Conservation (phyloP, 2,329 filamentous ascomycete species). For the Fusarium avenaceum region DNA sequence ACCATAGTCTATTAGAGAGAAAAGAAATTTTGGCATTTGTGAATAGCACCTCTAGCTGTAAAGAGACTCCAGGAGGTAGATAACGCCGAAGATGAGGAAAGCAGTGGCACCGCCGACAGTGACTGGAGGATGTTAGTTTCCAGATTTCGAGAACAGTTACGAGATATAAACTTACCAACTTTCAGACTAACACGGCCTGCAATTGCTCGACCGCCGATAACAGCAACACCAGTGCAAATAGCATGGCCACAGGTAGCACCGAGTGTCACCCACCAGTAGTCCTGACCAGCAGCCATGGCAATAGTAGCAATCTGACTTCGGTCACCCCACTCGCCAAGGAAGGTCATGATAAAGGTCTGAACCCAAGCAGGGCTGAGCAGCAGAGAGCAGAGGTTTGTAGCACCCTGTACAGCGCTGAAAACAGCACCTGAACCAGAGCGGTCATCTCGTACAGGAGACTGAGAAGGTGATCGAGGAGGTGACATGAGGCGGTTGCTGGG, state of each 20-base stretch:
- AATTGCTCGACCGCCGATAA: conserved; percentile 91
- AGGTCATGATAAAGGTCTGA: conserved; percentile 99
- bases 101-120: conserved; percentile 91
- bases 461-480: conserved; percentile 82
- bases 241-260: conserved; percentile 89
- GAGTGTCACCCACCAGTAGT: conserved; percentile 98
- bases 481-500: conserved; percentile 83
- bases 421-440: conserved; percentile 61
- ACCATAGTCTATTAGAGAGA: conserved; percentile 30
- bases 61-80: conserved; percentile 88
- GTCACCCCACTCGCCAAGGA: conserved; percentile 98
- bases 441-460: conserved; percentile 75
- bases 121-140: conserved; percentile 67
- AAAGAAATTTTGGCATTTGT: conserved; percentile 20
- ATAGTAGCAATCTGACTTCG: conserved; percentile 98
- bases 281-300: conserved; percentile 97
- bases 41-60: conserved; percentile 59
- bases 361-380: conserved; percentile 97
- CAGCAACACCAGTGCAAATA: conserved; percentile 90
- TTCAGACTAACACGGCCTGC: conserved; percentile 94
- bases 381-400: conserved; percentile 88
- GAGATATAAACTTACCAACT: conserved; percentile 78
- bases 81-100: conserved; percentile 90
- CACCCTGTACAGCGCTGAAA: conserved; percentile 67
- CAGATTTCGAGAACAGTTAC: background rate